phyloP scores from a whole-genome alignment of 1,139 yeast genomes.

The Lodderomyces metapsilosis region DNA sequence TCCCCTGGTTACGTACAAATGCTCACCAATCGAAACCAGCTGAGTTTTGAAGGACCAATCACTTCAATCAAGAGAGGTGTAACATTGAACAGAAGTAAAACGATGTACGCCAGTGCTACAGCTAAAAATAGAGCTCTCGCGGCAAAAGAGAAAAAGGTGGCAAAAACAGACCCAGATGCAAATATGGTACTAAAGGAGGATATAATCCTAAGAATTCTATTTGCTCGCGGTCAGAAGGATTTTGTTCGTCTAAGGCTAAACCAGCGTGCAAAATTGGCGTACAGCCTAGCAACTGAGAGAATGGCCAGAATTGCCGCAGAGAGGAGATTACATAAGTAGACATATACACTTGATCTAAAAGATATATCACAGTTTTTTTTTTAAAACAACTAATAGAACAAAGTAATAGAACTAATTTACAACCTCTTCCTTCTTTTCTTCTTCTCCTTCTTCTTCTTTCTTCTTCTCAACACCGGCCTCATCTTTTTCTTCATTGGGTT shows the following conservation, averaged over 20 bases:
- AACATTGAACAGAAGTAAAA: conserved; percentile 60
- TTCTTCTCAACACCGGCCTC: neutral
- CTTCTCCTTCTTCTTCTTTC: neutral
- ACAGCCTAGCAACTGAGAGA: conserved; percentile 63
- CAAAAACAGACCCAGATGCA: conserved; percentile 54
- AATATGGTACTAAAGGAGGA: conserved; percentile 64
- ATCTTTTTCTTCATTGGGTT: neutral
- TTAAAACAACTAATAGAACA: conserved; percentile 8
- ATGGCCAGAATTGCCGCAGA: conserved; percentile 47
- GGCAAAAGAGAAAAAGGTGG: conserved; percentile 48
- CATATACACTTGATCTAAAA: no score
- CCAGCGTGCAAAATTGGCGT: conserved; percentile 62
- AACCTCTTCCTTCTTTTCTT: neutral
- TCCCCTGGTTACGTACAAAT: conserved; percentile 52
- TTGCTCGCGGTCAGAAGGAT: conserved; percentile 40
- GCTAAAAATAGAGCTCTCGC: conserved; percentile 57
- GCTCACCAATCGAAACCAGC: conserved; percentile 44
- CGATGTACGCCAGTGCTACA: conserved; percentile 75
- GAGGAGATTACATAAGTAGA: conserved; percentile 22
- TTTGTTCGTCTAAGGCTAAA: conserved; percentile 56
- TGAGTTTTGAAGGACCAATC: conserved; percentile 17
- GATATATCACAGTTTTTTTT: no score
- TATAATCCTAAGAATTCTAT: conserved; percentile 59
- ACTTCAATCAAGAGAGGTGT: conserved; percentile 29
- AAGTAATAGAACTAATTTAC: neutral